phyloP scores from a whole-genome alignment of 495 filamentous ascomycete genomes.

The Penicillium parvum region DNA sequence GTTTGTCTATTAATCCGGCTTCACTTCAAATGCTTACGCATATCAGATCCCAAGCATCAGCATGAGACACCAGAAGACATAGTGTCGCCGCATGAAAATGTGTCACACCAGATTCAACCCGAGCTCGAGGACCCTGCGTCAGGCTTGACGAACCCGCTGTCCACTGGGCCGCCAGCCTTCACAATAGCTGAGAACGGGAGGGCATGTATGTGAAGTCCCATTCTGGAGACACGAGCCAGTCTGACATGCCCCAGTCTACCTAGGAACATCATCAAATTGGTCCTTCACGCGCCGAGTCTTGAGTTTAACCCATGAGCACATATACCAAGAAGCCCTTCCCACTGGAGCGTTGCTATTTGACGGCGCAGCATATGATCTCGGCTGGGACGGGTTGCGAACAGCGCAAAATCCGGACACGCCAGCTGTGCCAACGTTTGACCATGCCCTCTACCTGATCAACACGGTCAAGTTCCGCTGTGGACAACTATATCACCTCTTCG shows the following conservation, averaged over 20 bases:
- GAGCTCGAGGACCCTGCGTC: slow-evolving; percentile 22
- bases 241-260: slow-evolving; percentile 28
- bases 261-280: slow-evolving; percentile 46
- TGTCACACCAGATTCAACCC: slow-evolving; percentile 6
- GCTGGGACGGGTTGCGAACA: slow-evolving; percentile 35
- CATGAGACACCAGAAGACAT: slow-evolving; percentile 9
- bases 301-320: slow-evolving; percentile 34
- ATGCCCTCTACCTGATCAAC: slow-evolving; percentile 41
- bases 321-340: slow-evolving; percentile 31
- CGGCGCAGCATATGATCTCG: slow-evolving; percentile 36
- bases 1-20: neutral
- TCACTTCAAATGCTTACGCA: slow-evolving; percentile 3
- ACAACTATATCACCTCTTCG: slow-evolving; percentile 43
- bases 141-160: slow-evolving; percentile 35
- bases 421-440: slow-evolving; percentile 34
- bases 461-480: slow-evolving; percentile 42
- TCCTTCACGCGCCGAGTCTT: slow-evolving; percentile 41
- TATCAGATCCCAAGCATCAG: slow-evolving; percentile 16
- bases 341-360: slow-evolving; percentile 37
- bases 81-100: slow-evolving; percentile 5
- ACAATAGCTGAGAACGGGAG: slow-evolving; percentile 30
- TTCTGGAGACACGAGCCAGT: neutral
- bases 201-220: slow-evolving; percentile 20
- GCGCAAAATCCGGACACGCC: slow-evolving; percentile 21
- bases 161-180: slow-evolving; percentile 33